phyloP scores from a whole-genome alignment of 345 rosid genomes.

The Brassica nigra region DNA sequence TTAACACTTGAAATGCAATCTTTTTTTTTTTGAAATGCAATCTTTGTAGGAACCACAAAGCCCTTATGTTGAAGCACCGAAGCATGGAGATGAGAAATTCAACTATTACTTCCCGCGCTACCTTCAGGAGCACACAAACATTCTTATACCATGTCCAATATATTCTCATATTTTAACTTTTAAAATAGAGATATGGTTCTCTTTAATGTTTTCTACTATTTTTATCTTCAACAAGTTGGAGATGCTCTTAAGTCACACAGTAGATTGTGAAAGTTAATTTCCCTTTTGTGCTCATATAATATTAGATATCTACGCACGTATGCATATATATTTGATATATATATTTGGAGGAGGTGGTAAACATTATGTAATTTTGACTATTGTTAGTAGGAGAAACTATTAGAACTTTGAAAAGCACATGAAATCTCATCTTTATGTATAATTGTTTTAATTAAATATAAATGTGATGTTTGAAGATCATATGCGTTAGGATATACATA shows the following conservation, averaged over 20 bases:
- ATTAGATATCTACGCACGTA: background rate
- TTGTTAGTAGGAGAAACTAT: constrained; percentile 23
- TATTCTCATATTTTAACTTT: too few relatives aligned
- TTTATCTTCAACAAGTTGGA: background rate
- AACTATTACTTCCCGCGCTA: constrained; percentile 58
- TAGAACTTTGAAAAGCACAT: constrained; percentile 28
- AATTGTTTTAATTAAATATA: background rate
- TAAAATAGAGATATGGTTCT: too few relatives aligned
- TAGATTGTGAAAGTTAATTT: background rate
- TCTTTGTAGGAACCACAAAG: constrained; percentile 44
- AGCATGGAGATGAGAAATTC: constrained; percentile 46
- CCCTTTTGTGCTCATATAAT: constrained; percentile 15
- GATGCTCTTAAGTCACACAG: constrained; percentile 46
- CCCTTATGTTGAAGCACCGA: constrained; percentile 83
- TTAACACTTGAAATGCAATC: background rate
- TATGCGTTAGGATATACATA: background rate
- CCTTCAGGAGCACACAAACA: constrained; percentile 67
- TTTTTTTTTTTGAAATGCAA: background rate
- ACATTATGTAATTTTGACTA: constrained; percentile 8
- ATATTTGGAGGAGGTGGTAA: constrained; percentile 15
- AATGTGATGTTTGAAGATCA: constrained; percentile 27
- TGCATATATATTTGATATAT: constrained; percentile 8
- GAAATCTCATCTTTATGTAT: constrained; percentile 28
- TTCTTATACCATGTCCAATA: too few relatives aligned
- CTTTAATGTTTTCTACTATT: too few relatives aligned